Base-by-base conservation (phyloP, 2,329 filamentous ascomycete species). In the Neopestalotiopsis clavispora region DNA sequence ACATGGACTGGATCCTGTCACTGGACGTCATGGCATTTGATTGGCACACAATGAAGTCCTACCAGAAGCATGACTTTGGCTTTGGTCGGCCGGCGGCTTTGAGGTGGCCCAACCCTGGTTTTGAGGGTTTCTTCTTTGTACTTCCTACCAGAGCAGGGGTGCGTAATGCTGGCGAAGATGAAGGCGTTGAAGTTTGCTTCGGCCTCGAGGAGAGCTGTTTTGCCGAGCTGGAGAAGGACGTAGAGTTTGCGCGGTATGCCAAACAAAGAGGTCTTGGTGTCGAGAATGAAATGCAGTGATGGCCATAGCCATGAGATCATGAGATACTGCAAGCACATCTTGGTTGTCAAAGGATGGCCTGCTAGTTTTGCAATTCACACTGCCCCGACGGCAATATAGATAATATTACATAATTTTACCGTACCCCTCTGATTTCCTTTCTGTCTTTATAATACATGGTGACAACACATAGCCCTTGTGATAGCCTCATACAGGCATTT, bases 41-140 rank as follows among this genome's bases (percentile, higher is more conserved):
- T 30, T 66, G 65, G 65, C 65, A 66, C 52, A 66, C 65, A 28
- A 66, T 66, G 65, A 66, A 66, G 23, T 66, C 65, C 23, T 66
- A 66, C 65, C 49, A n/a, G 20, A 38, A 32, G 23, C 65, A 66
- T 30, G 30, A 66, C 49, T 66, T 58, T 42, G 65, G 65, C 52
- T 66, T 66, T n/a, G 49, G 65, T 20, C 30, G 32, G 32, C 65
- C 65, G 9, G 65, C 65, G 1, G 65, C 65, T 10, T 23, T 66
- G 65, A 49, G 65, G 28, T 66, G 65, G 65, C 65, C 65, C 7
- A 49, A 66, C 17, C 65, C 65, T 0, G 65, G 65, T 12, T 66
- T 66, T 9, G 65, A 66, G 52, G 65, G 65, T n/a, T 64, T 64
- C 38, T 64, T 64, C 61, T 64, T 64, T n/a, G 61, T 64, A 12